phyloP scores from a whole-genome alignment of 1,284 basidiomycete genomes.

The Boletus subluridellus region DNA sequence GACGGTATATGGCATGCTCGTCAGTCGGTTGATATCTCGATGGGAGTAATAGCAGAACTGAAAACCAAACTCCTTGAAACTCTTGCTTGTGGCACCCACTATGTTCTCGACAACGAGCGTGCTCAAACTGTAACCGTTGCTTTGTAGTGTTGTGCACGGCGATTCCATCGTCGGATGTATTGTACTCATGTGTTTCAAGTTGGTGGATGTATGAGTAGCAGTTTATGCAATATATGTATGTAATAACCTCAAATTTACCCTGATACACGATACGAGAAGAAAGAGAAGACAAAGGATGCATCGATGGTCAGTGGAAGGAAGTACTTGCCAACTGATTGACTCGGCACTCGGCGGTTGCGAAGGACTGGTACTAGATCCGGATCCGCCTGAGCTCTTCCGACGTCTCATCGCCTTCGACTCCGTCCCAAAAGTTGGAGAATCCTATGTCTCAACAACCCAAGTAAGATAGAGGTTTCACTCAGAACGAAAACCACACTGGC shows the following conservation, averaged over 20 bases:
- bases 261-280: not conserved
- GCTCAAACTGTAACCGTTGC: not conserved
- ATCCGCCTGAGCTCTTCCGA: not conserved
- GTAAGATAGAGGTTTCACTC: not conserved
- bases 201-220: not conserved
- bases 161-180: not conserved
- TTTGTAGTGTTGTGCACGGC: not conserved
- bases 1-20: conserved; percentile 22
- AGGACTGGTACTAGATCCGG: not conserved
- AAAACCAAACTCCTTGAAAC: conserved; percentile 17
- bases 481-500: not conserved
- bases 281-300: not conserved
- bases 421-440: not conserved
- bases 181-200: not conserved
- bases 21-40: conserved; percentile 23
- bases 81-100: conserved; percentile 15
- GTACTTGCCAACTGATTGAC: not conserved
- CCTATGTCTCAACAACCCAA: not conserved
- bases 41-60: conserved; percentile 22
- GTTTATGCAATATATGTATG: not conserved
- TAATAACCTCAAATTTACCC: not conserved
- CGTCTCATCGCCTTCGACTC: not conserved
- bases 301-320: not conserved
- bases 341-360: not conserved
- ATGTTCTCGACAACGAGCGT: conserved; percentile 8